Evolutionary conservation across 495 filamentous ascomycete genomes (phyloP).

Genomic region (Poronia punctata): DNA sequence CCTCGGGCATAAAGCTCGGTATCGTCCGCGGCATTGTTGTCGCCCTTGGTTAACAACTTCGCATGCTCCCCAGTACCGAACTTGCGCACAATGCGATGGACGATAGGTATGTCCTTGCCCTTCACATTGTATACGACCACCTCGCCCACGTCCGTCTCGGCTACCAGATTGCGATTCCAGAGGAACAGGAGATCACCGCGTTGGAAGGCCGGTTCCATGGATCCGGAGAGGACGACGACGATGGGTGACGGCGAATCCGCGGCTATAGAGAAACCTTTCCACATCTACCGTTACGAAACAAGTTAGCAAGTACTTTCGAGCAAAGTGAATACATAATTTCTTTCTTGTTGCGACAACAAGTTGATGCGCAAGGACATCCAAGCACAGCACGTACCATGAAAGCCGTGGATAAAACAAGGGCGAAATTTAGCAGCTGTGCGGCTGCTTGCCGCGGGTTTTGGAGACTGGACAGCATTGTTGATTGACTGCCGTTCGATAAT

Average conservation of each 20-base stretch:
- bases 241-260: constrained; percentile 87
- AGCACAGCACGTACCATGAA: constrained; percentile 59
- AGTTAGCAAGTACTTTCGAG: background rate
- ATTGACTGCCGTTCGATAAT: background rate
- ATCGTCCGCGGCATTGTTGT: constrained; percentile 93
- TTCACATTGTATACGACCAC: constrained; percentile 91
- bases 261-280: constrained; percentile 87
- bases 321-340: background rate
- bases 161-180: constrained; percentile 75
- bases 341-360: background rate
- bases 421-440: constrained; percentile 92
- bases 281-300: constrained; percentile 45
- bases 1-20: constrained; percentile 83
- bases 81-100: constrained; percentile 75
- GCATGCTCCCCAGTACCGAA: constrained; percentile 52
- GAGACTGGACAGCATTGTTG: constrained; percentile 64
- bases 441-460: constrained; percentile 75
- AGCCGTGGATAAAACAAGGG: constrained; percentile 84
- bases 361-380: background rate
- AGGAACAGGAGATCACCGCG: constrained; percentile 87
- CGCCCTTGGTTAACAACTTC: constrained; percentile 85
- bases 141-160: constrained; percentile 72
- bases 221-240: constrained; percentile 89
- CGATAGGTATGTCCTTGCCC: constrained; percentile 91
- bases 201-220: constrained; percentile 97